Evolutionary conservation across 805 yeast genomes (phyloP), one percentile per base, ranked within the genome.

Genomic region (Wickerhamiella cacticola): DNA sequence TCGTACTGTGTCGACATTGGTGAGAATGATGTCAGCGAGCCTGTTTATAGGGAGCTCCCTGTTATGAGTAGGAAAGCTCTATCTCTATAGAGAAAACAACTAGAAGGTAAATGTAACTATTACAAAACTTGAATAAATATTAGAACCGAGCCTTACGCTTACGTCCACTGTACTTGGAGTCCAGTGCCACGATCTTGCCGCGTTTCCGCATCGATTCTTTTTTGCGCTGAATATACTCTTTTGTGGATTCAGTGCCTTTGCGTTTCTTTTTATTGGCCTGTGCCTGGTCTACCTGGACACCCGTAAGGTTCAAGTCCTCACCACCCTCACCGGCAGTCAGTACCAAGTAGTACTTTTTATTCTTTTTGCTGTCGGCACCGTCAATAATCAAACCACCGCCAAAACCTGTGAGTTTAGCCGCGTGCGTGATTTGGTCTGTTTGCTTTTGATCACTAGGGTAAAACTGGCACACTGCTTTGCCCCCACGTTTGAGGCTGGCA

Each of bases 401-500:
- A 63, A 92, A 92, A 1, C 98, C 98, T 0, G 96, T 81, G 5
- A 82, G 79, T 64, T 87, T 89, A 8, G 98, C 97, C 21, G 95
- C 83, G 34, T 73, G 72, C 47, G 84, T 68, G 25, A 92, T 85
- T 42, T 76, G 73, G 51, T 84, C 82, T 8, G 80, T 78, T 64
- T 92, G 97, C 26, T 71, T 74, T 54, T 92, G 96, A 64, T 87
- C 83, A 63, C 79, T 78, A 9, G 98, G 98, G 65, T 92, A 92
- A 62, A 89, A 92, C 65, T 92, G 98, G 18, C 95, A 96, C 23
- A 85, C 96, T 55, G 89, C 94, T 65, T 92, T 92, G 5, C 98
- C 98, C 43, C 98, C 98, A 61, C 95, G 76, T 60, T 76, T 81
- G 64, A 92, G 70, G 29, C 86, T 70, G 0, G 95, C 86, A 64